Conservation (phyloP, 768 basidiomycete species). For the Nidularia pulvinata region DNA sequence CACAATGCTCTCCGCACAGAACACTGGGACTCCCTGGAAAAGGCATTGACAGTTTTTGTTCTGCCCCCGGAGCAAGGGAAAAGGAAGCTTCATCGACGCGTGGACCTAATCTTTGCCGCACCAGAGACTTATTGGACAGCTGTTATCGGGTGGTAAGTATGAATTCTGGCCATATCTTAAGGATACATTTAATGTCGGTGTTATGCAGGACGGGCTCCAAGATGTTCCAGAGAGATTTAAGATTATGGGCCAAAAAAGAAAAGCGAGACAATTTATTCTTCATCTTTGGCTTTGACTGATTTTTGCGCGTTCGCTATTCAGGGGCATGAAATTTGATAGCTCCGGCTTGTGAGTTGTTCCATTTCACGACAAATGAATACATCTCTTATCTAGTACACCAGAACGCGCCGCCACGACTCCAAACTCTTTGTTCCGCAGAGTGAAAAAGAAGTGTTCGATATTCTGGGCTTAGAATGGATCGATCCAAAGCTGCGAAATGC, state of each 20-base stretch:
- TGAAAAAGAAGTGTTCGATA: slow-evolving; percentile 73
- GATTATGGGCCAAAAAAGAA: slow-evolving; percentile 69
- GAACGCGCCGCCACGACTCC: slow-evolving; percentile 66
- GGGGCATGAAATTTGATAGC: slow-evolving; percentile 85
- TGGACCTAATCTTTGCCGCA: slow-evolving; percentile 84
- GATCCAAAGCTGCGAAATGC: slow-evolving; percentile 76
- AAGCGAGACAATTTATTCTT: slow-evolving; percentile 30
- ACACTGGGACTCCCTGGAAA: slow-evolving; percentile 85
- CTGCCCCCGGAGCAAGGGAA: slow-evolving; percentile 41
- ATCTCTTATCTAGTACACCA: slow-evolving; percentile 17
- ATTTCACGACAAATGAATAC: not conserved
- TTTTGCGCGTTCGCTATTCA: slow-evolving; percentile 14
- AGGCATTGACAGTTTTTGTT: slow-evolving; percentile 77
- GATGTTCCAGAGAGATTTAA: slow-evolving; percentile 87
- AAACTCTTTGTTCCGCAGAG: slow-evolving; percentile 56
- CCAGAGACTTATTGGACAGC: slow-evolving; percentile 86
- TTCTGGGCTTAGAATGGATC: slow-evolving; percentile 70
- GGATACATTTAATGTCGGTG: not conserved
- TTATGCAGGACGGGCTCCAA: slow-evolving; percentile 76
- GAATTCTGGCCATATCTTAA: not conserved
- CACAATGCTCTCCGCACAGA: slow-evolving; percentile 52
- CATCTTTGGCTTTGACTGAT: not conserved
- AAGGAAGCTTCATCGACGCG: slow-evolving; percentile 55
- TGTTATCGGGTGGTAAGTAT: slow-evolving; percentile 78
- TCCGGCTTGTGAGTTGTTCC: slow-evolving; percentile 64